Percentiles rank a stretch among this genome's conserved stretches.
Conservation (phyloP, 352 stramenopile genomes). For the Phytophthora constricta region DNA sequence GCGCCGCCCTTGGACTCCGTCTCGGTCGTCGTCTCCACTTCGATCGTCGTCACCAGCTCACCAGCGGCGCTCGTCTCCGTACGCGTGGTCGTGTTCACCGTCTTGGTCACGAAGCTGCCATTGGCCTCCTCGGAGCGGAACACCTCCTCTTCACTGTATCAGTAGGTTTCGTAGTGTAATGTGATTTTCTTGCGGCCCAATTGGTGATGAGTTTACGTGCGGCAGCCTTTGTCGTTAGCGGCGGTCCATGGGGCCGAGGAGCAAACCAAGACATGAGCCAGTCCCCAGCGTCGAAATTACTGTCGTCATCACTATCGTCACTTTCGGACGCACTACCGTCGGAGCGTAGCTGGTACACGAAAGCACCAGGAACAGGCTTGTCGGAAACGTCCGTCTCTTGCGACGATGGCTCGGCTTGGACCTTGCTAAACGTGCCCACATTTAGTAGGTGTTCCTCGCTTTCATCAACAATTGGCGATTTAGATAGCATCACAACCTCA, state of each 20-base stretch:
- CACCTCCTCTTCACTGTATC: slow-evolving; percentile 6
- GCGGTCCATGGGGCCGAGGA: slow-evolving; percentile 12
- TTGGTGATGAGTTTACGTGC: slow-evolving; percentile 29
- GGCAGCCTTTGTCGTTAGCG: slow-evolving; percentile 35
- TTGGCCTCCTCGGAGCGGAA: slow-evolving; percentile 20
- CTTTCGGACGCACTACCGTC: slow-evolving; percentile 14
- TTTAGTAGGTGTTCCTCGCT: slow-evolving; percentile 31
- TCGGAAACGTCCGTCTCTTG: slow-evolving; percentile 13
- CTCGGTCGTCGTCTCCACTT: slow-evolving; percentile 15
- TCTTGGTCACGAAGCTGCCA: slow-evolving; percentile 15
- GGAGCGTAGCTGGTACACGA: slow-evolving; percentile 29
- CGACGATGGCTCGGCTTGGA: slow-evolving; percentile 1
- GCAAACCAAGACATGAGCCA: slow-evolving; percentile 44
- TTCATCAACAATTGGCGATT: slow-evolving; percentile 34
- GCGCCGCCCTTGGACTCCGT: slow-evolving; percentile 7
- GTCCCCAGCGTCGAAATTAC: slow-evolving; percentile 29
- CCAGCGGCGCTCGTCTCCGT: slow-evolving; percentile 8
- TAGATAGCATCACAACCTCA: slow-evolving; percentile 40
- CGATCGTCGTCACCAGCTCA: slow-evolving; percentile 20
- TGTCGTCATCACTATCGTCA: slow-evolving; percentile 22
- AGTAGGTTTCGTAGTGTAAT: background rate
- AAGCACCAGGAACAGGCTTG: slow-evolving; percentile 22
- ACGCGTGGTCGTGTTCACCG: slow-evolving; percentile 8
- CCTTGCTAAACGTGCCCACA: slow-evolving; percentile 27
- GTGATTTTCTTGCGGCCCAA: slow-evolving; percentile 15